A percentile compares a stretch with the other conserved stretches of the same genome.
Evolutionary conservation across 805 yeast species (phyloP).

Genomic region (Spathaspora arborariae): DNA sequence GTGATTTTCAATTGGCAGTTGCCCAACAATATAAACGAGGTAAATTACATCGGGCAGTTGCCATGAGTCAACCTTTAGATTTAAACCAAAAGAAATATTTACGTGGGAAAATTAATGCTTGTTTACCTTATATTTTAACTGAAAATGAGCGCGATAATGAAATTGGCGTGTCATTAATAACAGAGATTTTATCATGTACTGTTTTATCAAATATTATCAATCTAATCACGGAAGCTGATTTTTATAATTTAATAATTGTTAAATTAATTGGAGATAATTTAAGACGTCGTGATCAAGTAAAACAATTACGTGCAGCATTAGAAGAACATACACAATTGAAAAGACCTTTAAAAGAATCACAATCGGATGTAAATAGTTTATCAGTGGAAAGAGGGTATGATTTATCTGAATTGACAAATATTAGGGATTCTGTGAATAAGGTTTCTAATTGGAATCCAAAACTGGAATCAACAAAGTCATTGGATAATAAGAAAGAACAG

Average conservation of each 20-base stretch:
- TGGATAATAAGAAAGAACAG: constrained; percentile 4
- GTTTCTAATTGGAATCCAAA: not conserved
- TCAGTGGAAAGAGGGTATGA: constrained; percentile 5
- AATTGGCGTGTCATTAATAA: constrained; percentile 46
- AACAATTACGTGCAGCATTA: constrained; percentile 63
- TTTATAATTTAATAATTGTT: constrained; percentile 65
- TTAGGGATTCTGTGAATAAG: not conserved
- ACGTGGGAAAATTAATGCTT: constrained; percentile 32
- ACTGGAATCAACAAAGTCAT: constrained; percentile 11
- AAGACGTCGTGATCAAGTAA: constrained; percentile 71
- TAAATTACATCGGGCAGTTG: constrained; percentile 54
- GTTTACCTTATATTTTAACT: constrained; percentile 52
- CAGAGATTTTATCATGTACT: constrained; percentile 59
- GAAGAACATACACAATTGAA: constrained; percentile 51
- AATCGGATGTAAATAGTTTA: not conserved
- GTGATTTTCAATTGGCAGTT: constrained; percentile 37
- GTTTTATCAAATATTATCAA: constrained; percentile 47
- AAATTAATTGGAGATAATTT: constrained; percentile 58
- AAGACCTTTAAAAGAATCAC: not conserved
- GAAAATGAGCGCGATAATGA: constrained; percentile 43
- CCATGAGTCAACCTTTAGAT: constrained; percentile 1
- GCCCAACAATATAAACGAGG: constrained; percentile 48
- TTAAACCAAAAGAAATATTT: constrained; percentile 50
- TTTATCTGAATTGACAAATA: constrained; percentile 11
- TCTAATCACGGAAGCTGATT: constrained; percentile 68